These are phyloP conservation scores for Paulownia fortunei DNA, from an alignment of 257 asterid species.

Conservation along the genomic window DNA sequence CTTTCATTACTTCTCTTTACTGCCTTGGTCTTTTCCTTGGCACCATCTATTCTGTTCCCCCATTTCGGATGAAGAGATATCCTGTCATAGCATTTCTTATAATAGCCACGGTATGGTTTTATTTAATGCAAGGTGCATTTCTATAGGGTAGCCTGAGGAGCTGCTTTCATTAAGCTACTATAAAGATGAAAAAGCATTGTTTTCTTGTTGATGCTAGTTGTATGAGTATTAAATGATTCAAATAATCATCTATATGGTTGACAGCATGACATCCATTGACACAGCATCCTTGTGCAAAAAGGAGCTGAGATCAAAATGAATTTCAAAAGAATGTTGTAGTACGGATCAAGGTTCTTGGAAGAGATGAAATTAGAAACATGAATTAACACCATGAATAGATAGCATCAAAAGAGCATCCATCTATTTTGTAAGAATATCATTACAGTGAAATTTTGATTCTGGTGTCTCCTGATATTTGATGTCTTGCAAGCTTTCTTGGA, in stretches of 20 bases:
- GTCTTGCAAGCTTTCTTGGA: neutral
- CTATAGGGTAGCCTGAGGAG: slow-evolving; percentile 2
- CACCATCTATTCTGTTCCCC: slow-evolving; percentile 96
- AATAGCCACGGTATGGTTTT: slow-evolving; percentile 82
- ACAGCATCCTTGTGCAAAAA: neutral
- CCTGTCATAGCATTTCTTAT: slow-evolving; percentile 88
- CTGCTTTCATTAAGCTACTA: slow-evolving; percentile 14
- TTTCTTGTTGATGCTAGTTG: slow-evolving; percentile 17
- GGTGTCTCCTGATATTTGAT: neutral
- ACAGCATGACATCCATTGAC: neutral
- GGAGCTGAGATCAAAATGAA: neutral
- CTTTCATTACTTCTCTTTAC: slow-evolving; percentile 86
- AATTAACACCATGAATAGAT: neutral
- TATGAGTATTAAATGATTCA: neutral
- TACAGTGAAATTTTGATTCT: neutral
- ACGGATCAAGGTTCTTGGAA: neutral
- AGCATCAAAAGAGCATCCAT: neutral
- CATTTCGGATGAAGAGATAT: slow-evolving; percentile 89
- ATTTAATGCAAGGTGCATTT: neutral
- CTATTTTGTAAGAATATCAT: neutral
- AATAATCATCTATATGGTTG: neutral
- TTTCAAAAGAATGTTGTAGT: neutral
- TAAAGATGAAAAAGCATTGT: neutral
- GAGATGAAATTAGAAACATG: neutral
- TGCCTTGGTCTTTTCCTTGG: slow-evolving; percentile 95